These are phyloP conservation scores for Corymbia citriodora DNA, from an alignment of 441 rosid species.

Conservation along the genomic window DNA sequence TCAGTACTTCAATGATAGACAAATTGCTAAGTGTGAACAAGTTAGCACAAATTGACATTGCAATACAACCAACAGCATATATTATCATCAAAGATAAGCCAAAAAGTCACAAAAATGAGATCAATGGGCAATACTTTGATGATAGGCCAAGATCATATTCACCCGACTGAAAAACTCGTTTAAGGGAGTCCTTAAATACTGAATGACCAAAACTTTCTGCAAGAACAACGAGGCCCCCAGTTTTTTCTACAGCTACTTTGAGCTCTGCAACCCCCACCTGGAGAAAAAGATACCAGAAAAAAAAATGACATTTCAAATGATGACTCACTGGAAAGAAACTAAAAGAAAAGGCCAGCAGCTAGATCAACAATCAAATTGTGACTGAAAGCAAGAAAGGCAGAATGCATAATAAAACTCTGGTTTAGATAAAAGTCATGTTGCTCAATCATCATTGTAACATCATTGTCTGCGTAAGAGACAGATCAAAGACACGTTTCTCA, in stretches of 20 bases:
- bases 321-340: background rate
- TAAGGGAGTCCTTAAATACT: conserved; percentile 84
- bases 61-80: background rate
- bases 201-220: conserved; percentile 97
- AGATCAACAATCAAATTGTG: background rate
- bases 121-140: conserved; percentile 56
- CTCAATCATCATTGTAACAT: background rate
- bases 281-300: background rate
- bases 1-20: background rate
- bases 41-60: background rate
- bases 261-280: conserved; percentile 96
- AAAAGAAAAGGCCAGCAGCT: background rate
- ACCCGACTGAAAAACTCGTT: conserved; percentile 61
- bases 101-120: conserved; percentile 2
- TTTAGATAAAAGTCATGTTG: background rate
- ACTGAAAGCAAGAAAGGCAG: background rate
- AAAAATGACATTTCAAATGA: background rate
- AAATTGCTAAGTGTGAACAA: background rate
- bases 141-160: conserved; percentile 77
- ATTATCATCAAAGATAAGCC: background rate
- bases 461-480: background rate
- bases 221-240: conserved; percentile 93
- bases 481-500: background rate
- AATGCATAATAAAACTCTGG: background rate
- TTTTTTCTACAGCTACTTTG: conserved; percentile 85